Evolutionary conservation across 306 rosid genomes (phyloP), one percentile per base, ranked within the genome.

Genomic region (Glycine soja): DNA sequence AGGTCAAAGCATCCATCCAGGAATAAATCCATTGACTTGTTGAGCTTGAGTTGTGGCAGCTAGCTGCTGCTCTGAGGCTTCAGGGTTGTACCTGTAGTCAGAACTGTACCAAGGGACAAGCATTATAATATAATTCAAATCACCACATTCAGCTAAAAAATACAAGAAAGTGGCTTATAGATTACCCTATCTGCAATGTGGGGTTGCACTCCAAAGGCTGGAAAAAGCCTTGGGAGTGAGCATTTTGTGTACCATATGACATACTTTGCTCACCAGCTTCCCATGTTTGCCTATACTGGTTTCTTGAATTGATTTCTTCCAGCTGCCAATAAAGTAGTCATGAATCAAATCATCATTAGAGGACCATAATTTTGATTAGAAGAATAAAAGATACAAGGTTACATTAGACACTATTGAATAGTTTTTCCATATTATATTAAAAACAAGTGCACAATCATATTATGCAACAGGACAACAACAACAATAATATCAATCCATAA

Each of bases 1-100:
- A 53, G 30, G 30, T 93, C 90, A 92, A 76, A 94, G 95, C 98
- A 92, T 92, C 98, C 98, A 94, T 73, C 94, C 98, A 78, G 98
- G 97, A 68, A 94, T 78, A 80, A 94, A 94, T 0, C 94, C 92
- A 85, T 78, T 90, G 61, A 86, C 95, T 88, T 92, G 97, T 61
- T 92, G 97, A 68, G 74, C 82, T 81, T 90, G 91, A 70, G 85
- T 84, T 82, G 97, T 86, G 56, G 80, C 87, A 77, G 85, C 79
- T 76, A 94, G 81, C 80, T 93, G 30, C 30, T 24, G 90, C 81
- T 90, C 95, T 52, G 97, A 83, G 9, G 78, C 90, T 40, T 74
- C 88, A 36, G 75, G 71, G 67, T 80, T 72, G 77, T 90, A 92
- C 91, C 95, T 92, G 73, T 73, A 64, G 10, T 87, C 88, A 83